A percentile compares a stretch with the other conserved stretches of the same genome.
phyloP scores from a whole-genome alignment of 345 rosid genomes.

The Bruguiera parviflora region DNA sequence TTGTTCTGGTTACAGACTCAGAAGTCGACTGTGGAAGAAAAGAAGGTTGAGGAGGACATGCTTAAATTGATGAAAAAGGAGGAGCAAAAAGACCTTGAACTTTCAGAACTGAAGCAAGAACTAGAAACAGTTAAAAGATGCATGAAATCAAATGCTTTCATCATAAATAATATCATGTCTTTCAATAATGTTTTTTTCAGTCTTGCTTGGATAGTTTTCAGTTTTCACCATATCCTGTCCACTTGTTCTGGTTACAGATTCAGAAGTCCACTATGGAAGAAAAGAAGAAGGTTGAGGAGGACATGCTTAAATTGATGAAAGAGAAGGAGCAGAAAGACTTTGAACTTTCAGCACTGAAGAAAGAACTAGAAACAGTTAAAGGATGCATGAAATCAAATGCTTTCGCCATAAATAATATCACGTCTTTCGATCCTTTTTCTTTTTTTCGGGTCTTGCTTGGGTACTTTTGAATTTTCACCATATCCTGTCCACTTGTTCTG shows the following conservation, averaged over 20 bases:
- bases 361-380: conserved; percentile 33
- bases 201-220: too few species aligned
- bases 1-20: conserved; percentile 34
- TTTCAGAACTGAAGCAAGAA: conserved; percentile 32
- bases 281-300: conserved; percentile 45
- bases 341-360: conserved; percentile 24
- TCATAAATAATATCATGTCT: too few species aligned
- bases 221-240: too few species aligned
- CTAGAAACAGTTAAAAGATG: conserved; percentile 32
- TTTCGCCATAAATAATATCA: too few species aligned
- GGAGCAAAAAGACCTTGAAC: conserved; percentile 20
- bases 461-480: too few species aligned
- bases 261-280: conserved; percentile 43
- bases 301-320: conserved; percentile 25
- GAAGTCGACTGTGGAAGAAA: conserved; percentile 45
- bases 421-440: too few species aligned
- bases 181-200: too few species aligned
- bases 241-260: too few species aligned
- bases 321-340: conserved; percentile 34
- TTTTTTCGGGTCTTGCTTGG: too few species aligned
- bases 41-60: conserved; percentile 41
- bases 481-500: too few species aligned
- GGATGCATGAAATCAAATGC: conserved; percentile 47
- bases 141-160: conserved; percentile 42
- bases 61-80: conserved; percentile 35